Base-by-base conservation (phyloP, 148 eudicot species). In the Amaranthus palmeri region DNA sequence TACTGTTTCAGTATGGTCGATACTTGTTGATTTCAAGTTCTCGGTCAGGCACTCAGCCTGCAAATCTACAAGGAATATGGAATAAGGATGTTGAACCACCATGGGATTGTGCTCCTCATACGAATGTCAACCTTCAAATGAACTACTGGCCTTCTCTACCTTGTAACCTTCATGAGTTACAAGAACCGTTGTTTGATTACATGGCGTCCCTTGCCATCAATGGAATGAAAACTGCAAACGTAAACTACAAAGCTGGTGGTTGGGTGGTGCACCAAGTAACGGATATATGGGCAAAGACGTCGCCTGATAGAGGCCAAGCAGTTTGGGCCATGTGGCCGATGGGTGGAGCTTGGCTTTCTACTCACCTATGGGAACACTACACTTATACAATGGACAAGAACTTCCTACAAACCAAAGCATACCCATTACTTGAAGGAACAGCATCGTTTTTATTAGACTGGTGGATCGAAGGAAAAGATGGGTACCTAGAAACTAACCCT, bases 301-400 rank as follows among this genome's bases (percentile, higher is more conserved):
- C 90, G 54, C 89, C 93, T 1, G 89, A 88, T 70, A 61, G 75
- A 60, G 96, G 98, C 54, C 55, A 77, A 49, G 86, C 98, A 40
- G 86, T 88, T 44, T 93, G 98, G 98, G 90, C 96, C 11, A 62
- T 88, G 50, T 93, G 98, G 98, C 98, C 88, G 1, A 90, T 93
- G 98, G 98, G 98, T 46, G 98, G 96, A 51, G 96, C 96, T 45
- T 93, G 98, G 98, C 85, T 90, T 74, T 83, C 88, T 62, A 93
- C 98, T 43, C 98, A 93, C 84, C 76, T 90, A 40, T 93, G 98
- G 98, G 96, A 90, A 73, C 95, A 93, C 69, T 93, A 87, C 72
- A 74, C 87, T 46, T 90, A 77, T 69, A 93, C 96, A 45, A 72
- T 83, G 90, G 93, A 93, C 81, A 88, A 86, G 85, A 84, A 49